Percentiles rank a stretch among this genome's conserved stretches.
These are phyloP conservation scores for Allantophomopsis cytisporea DNA, from an alignment of 2,329 filamentous ascomycete species.

Conservation along the genomic window DNA sequence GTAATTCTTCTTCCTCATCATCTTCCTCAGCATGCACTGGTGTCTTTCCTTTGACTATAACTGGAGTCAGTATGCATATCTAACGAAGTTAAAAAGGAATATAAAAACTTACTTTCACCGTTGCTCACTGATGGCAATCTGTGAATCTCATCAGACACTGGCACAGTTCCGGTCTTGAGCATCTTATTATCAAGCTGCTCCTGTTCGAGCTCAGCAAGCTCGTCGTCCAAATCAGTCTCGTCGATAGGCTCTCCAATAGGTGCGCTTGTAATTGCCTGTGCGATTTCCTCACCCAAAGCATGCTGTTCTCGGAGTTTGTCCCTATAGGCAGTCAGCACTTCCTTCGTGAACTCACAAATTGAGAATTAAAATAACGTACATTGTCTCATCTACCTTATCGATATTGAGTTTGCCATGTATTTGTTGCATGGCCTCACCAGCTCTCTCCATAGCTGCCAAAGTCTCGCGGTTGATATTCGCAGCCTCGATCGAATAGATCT, in stretches of 20 bases:
- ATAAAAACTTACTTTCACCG: constrained; percentile 55
- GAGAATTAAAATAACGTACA: constrained; percentile 45
- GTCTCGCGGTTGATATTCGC: constrained; percentile 99
- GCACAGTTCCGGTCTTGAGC: constrained; percentile 76
- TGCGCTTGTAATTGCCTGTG: constrained; percentile 65
- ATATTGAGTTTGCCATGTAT: constrained; percentile 87
- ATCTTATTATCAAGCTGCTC: constrained; percentile 89
- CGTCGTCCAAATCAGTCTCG: constrained; percentile 74
- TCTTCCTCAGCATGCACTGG: constrained; percentile 53
- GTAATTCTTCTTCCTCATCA: constrained; percentile 89
- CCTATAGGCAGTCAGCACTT: constrained; percentile 32
- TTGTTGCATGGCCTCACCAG: constrained; percentile 77
- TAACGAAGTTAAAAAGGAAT: too few species aligned
- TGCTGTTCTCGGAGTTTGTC: constrained; percentile 87
- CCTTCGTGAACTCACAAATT: constrained; percentile 1
- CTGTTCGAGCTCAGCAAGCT: constrained; percentile 79
- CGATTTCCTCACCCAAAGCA: constrained; percentile 85
- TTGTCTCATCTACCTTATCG: constrained; percentile 88
- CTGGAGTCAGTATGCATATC: constrained; percentile 5
- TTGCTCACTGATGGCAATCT: constrained; percentile 63
- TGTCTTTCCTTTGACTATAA: constrained; percentile 35
- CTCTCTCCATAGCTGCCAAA: constrained; percentile 83
- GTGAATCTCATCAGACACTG: constrained; percentile 65
- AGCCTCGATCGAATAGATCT: constrained; percentile 93
- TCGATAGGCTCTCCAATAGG: constrained; percentile 58